phyloP scores from a whole-genome alignment of 805 yeast species.

The Lachancea meyersii region DNA sequence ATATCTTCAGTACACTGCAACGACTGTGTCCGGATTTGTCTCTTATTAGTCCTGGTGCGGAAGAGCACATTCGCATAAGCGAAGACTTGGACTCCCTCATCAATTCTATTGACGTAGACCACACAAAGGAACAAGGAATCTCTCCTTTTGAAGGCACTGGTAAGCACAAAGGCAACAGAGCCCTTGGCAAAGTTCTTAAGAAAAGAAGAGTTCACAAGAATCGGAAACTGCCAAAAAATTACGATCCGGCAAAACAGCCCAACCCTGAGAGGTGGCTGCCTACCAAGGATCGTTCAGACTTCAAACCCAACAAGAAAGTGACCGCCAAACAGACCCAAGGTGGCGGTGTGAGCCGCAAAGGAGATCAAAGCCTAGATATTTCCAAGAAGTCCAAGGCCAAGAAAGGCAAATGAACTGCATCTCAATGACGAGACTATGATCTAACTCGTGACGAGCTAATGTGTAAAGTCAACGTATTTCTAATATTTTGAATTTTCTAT shows the following conservation, averaged over 20 bases:
- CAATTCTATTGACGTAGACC: constrained; percentile 18
- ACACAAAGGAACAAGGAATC: constrained; percentile 18
- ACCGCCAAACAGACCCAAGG: constrained; percentile 52
- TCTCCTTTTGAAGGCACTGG: constrained; percentile 16
- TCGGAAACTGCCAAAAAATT: constrained; percentile 36
- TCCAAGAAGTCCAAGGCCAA: constrained; percentile 20
- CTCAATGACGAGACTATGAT: constrained; percentile 9
- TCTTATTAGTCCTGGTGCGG: constrained; percentile 1
- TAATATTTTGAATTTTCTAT: neutral
- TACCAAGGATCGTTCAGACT: constrained; percentile 73
- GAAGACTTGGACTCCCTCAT: constrained; percentile 14
- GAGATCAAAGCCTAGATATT: constrained; percentile 30
- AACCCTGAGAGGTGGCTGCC: constrained; percentile 91
- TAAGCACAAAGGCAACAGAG: constrained; percentile 10
- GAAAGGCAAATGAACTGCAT: constrained; percentile 22
- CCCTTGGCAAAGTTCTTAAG: constrained; percentile 16
- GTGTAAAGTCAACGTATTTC: neutral
- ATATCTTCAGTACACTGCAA: constrained; percentile 14
- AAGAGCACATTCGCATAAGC: constrained; percentile 9
- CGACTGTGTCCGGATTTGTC: constrained; percentile 9
- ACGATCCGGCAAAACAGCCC: constrained; percentile 35
- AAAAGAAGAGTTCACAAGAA: constrained; percentile 33
- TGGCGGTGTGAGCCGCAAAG: constrained; percentile 38
- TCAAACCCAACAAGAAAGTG: constrained; percentile 63
- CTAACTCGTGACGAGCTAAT: no score